Percentiles rank a stretch among this genome's conserved stretches.
These are phyloP conservation scores for Plasmodium gaboni DNA, from an alignment of 169 alveolate species.

Conservation along the genomic window DNA sequence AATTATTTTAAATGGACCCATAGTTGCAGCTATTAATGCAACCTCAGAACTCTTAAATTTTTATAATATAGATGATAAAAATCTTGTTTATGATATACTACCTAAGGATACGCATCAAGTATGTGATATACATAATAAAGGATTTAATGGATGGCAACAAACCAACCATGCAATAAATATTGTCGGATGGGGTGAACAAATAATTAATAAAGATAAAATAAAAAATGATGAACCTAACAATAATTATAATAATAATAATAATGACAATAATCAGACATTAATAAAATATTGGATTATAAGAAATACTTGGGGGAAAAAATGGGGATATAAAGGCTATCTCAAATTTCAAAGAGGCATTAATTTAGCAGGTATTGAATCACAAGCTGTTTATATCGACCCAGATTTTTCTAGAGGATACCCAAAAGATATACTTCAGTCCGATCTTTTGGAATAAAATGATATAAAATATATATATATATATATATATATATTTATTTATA, in stretches of 20 bases:
- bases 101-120: conserved; percentile 82
- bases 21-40: conserved; percentile 89
- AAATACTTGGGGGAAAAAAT: conserved; percentile 88
- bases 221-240: too few relatives aligned
- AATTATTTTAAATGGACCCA: conserved; percentile 87
- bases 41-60: conserved; percentile 80
- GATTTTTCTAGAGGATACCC: conserved; percentile 86
- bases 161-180: conserved; percentile 91
- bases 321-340: conserved; percentile 88
- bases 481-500: not conserved
- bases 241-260: too few relatives aligned
- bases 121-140: conserved; percentile 88
- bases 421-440: not conserved
- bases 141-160: conserved; percentile 92
- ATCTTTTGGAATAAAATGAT: not conserved
- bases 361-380: conserved; percentile 89
- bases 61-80: conserved; percentile 9
- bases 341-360: conserved; percentile 87
- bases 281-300: conserved; percentile 90
- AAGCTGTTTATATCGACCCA: conserved; percentile 92
- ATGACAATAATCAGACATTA: conserved; percentile 32
- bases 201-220: not conserved
- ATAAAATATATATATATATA: not conserved
- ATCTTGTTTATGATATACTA: conserved; percentile 76
- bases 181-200: conserved; percentile 93